phyloP scores from a whole-genome alignment of 768 basidiomycete species.

The Porphyrellus cyaneotinctus region DNA sequence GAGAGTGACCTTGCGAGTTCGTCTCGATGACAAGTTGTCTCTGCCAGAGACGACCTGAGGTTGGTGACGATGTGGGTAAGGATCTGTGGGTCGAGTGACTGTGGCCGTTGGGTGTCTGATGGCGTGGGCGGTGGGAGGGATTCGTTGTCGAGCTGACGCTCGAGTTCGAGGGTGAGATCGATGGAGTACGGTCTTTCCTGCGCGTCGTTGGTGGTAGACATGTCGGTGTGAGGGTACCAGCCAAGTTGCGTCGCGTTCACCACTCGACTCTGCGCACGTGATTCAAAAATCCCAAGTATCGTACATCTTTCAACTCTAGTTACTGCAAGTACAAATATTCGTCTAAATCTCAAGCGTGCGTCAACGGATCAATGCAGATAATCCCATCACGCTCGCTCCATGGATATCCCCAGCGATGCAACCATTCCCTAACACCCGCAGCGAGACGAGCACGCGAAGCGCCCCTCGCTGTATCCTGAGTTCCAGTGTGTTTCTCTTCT shows the following conservation, averaged over 20 bases:
- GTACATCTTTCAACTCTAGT: conserved; percentile 4
- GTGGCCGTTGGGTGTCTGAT: conserved; percentile 33
- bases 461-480: conserved; percentile 79
- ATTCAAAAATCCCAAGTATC: conserved; percentile 3
- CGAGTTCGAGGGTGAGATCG: conserved; percentile 76
- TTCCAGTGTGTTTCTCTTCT: conserved; percentile 93
- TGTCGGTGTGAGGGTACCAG: conserved; percentile 16
- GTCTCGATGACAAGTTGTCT: conserved; percentile 69
- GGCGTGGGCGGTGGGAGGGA: conserved; percentile 50
- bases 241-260: conserved; percentile 13
- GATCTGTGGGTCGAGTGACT: conserved; percentile 68
- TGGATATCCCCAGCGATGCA: conserved; percentile 93
- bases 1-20: conserved; percentile 53
- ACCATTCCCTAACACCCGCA: conserved; percentile 83
- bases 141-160: conserved; percentile 68
- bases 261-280: conserved; percentile 9
- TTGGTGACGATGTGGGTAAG: conserved; percentile 74
- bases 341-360: conserved; percentile 46
- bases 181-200: conserved; percentile 48
- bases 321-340: too few species aligned
- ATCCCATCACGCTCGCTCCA: conserved; percentile 93
- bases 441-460: conserved; percentile 81
- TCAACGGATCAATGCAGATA: conserved; percentile 82
- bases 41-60: conserved; percentile 60
- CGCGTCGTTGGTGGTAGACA: conserved; percentile 29